These are phyloP conservation scores for Colletotrichum tamarilloi DNA, from an alignment of 2,329 filamentous ascomycete genomes.

Conservation along the genomic window DNA sequence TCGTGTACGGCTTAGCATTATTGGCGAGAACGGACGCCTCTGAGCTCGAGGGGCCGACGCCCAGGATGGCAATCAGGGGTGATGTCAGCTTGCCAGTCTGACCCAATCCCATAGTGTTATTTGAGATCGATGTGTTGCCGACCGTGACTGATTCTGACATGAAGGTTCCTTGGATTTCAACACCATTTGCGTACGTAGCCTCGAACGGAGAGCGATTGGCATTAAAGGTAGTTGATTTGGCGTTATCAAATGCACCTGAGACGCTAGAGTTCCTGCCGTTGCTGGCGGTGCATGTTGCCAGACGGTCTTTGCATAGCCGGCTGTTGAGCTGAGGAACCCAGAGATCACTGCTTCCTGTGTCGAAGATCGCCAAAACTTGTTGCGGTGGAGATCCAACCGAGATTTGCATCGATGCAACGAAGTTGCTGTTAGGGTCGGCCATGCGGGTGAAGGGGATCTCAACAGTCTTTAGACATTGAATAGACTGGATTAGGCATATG, in stretches of 20 bases:
- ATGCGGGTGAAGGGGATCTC: background rate
- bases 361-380: constrained; percentile 10
- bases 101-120: constrained; percentile 7
- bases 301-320: background rate
- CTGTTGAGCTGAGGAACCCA: constrained; percentile 13
- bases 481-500: background rate
- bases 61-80: constrained; percentile 8
- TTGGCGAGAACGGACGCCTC: background rate
- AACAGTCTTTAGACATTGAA: background rate
- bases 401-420: background rate
- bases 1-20: background rate
- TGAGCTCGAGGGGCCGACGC: background rate
- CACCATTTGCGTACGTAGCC: background rate
- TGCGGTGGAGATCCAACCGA: background rate
- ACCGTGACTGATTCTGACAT: background rate
- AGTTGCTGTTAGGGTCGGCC: background rate
- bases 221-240: background rate
- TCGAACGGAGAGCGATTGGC: background rate
- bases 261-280: background rate
- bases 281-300: background rate
- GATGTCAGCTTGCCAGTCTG: constrained; percentile 3
- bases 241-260: background rate
- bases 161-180: background rate
- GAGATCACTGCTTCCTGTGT: constrained; percentile 21
- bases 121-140: background rate